phyloP scores from a whole-genome alignment of 495 filamentous ascomycete genomes.

The Neurospora intermedia region DNA sequence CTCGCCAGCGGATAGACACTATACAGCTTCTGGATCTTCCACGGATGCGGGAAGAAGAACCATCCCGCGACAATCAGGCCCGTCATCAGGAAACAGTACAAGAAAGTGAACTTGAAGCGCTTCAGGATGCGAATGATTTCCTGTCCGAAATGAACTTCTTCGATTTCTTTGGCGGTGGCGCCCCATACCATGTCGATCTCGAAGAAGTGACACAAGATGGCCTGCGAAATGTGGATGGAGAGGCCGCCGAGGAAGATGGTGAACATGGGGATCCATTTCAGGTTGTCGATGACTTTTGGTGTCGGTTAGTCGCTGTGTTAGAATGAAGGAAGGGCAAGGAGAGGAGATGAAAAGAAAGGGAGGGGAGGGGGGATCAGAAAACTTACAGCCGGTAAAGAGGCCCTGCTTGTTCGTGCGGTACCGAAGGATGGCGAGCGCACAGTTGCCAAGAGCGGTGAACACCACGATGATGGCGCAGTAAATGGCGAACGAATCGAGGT shows the following conservation, averaged over 20 bases:
- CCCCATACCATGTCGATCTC: conserved; percentile 53
- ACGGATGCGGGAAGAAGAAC: conserved; percentile 36
- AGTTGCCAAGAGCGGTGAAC: conserved; percentile 44
- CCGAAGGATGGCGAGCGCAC: conserved; percentile 42
- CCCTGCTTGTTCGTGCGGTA: conserved; percentile 38
- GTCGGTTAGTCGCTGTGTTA: neutral
- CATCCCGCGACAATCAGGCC: conserved; percentile 38
- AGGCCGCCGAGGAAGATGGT: conserved; percentile 55
- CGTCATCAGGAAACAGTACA: conserved; percentile 37
- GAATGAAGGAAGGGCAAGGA: neutral
- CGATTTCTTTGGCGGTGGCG: conserved; percentile 52
- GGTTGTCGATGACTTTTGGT: conserved; percentile 41
- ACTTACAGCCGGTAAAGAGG: conserved; percentile 27
- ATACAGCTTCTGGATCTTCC: conserved; percentile 46
- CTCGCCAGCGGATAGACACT: conserved; percentile 48
- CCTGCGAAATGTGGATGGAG: conserved; percentile 51
- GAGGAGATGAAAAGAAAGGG: neutral
- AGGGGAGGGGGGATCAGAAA: neutral
- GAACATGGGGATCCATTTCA: conserved; percentile 55
- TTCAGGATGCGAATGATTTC: conserved; percentile 46
- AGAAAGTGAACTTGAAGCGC: conserved; percentile 50
- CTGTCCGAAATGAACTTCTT: conserved; percentile 48
- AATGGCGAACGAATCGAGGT: conserved; percentile 50
- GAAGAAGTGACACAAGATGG: conserved; percentile 51
- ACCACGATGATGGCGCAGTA: conserved; percentile 46